These are phyloP conservation scores for Calonectria crousiana DNA, from an alignment of 2,329 filamentous ascomycete species.

Conservation along the genomic window DNA sequence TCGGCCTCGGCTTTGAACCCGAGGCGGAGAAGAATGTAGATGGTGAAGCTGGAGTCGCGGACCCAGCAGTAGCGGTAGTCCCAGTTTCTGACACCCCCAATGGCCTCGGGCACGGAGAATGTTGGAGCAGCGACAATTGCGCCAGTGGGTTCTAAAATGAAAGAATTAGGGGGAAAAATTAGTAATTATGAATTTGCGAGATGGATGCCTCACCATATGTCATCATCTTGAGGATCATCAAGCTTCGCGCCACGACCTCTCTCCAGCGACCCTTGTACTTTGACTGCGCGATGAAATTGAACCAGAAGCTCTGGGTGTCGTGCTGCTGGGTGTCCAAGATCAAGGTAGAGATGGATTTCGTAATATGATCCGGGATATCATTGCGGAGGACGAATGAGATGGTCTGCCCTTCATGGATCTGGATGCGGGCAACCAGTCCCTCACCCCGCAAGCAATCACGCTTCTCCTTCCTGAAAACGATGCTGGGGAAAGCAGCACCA, in stretches of 20 bases:
- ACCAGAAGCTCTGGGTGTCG: constrained; percentile 79
- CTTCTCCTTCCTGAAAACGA: constrained; percentile 67
- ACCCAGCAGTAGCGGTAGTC: constrained; percentile 86
- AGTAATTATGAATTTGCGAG: neutral
- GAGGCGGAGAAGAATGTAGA: constrained; percentile 81
- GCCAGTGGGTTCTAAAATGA: constrained; percentile 76
- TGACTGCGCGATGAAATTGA: constrained; percentile 77
- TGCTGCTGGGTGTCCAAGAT: constrained; percentile 74
- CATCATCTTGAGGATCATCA: constrained; percentile 81
- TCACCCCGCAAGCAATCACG: constrained; percentile 68
- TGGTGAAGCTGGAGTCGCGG: constrained; percentile 81
- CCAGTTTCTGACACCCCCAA: constrained; percentile 76
- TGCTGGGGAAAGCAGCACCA: constrained; percentile 58
- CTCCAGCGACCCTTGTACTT: constrained; percentile 80
- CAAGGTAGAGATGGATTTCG: constrained; percentile 67
- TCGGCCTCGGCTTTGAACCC: constrained; percentile 82
- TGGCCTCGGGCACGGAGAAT: constrained; percentile 81
- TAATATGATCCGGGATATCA: constrained; percentile 69
- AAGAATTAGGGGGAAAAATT: constrained; percentile 11
- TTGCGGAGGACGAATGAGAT: constrained; percentile 78
- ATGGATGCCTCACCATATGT: constrained; percentile 64
- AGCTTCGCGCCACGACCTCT: constrained; percentile 77
- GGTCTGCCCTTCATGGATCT: constrained; percentile 74
- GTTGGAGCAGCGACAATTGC: constrained; percentile 83
- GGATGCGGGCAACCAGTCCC: constrained; percentile 71